Percentiles rank a stretch among this genome's conserved stretches.
Conservation (phyloP, 2,329 filamentous ascomycete genomes). For the Xylaria sp. region DNA sequence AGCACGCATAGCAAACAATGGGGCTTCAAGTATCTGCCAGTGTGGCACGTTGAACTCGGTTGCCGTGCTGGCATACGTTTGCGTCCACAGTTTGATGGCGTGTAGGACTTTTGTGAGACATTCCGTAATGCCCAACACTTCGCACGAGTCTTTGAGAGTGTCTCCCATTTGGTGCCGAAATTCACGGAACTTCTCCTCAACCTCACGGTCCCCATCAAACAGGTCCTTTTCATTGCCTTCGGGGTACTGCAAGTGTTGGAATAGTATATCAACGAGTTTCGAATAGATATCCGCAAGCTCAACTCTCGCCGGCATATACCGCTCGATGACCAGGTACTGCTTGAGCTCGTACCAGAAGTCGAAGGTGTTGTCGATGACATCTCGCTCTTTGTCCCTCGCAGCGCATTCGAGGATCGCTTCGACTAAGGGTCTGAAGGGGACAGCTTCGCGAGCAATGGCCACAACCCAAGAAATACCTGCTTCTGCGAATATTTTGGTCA, state of each 20-base stretch:
- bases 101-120: conserved; percentile 85
- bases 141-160: conserved; percentile 92
- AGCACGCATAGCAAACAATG: conserved; percentile 88
- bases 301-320: conserved; percentile 76
- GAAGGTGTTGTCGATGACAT: conserved; percentile 91
- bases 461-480: conserved; percentile 94
- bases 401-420: conserved; percentile 91
- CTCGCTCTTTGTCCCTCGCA: conserved; percentile 76
- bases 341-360: conserved; percentile 98
- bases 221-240: conserved; percentile 71
- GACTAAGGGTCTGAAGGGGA: conserved; percentile 76
- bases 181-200: conserved; percentile 93
- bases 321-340: conserved; percentile 87
- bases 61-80: conserved; percentile 71
- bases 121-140: conserved; percentile 89
- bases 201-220: conserved; percentile 91
- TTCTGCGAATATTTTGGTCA: conserved; percentile 87
- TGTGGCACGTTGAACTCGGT: conserved; percentile 72
- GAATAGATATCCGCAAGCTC: conserved; percentile 78
- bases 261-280: conserved; percentile 85
- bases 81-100: conserved; percentile 83
- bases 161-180: conserved; percentile 98
- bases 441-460: conserved; percentile 77
- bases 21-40: conserved; percentile 95
- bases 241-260: conserved; percentile 85